These are phyloP conservation scores for Cyberlindnera japonica DNA, from an alignment of 805 yeast genomes.

Conservation along the genomic window DNA sequence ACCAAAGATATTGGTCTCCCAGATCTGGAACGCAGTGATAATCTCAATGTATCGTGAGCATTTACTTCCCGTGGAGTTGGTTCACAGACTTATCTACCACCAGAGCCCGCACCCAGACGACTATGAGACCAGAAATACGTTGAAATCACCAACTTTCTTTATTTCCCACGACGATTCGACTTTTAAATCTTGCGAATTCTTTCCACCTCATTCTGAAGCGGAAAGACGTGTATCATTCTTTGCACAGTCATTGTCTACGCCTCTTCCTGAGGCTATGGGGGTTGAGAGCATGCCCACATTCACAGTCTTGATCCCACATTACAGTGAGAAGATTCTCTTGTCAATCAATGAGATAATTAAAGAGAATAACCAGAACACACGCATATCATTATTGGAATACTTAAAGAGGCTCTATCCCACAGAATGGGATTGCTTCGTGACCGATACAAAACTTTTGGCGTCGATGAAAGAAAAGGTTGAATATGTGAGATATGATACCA, in stretches of 20 bases:
- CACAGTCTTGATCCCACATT: conserved; percentile 85
- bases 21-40: conserved; percentile 81
- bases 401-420: conserved; percentile 64
- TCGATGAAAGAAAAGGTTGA: neutral
- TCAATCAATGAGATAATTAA: conserved; percentile 74
- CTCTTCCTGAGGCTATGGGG: conserved; percentile 69
- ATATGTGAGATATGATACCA: conserved; percentile 22
- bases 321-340: conserved; percentile 73
- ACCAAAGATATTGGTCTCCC: conserved; percentile 57
- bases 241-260: conserved; percentile 86
- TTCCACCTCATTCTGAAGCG: conserved; percentile 68
- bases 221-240: conserved; percentile 79
- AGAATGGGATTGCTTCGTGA: conserved; percentile 81
- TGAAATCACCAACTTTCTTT: conserved; percentile 75
- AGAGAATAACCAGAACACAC: conserved; percentile 54
- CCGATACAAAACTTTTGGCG: conserved; percentile 65
- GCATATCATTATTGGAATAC: conserved; percentile 82
- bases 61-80: conserved; percentile 67
- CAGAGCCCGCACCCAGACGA: conserved; percentile 28
- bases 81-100: conserved; percentile 58
- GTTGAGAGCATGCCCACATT: conserved; percentile 74
- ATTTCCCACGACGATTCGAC: conserved; percentile 80
- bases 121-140: conserved; percentile 34
- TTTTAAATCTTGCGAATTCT: conserved; percentile 53
- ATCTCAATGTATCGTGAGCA: conserved; percentile 83